Conservation (phyloP, 805 yeast species). For the Jamesozyma jinghongensis region DNA sequence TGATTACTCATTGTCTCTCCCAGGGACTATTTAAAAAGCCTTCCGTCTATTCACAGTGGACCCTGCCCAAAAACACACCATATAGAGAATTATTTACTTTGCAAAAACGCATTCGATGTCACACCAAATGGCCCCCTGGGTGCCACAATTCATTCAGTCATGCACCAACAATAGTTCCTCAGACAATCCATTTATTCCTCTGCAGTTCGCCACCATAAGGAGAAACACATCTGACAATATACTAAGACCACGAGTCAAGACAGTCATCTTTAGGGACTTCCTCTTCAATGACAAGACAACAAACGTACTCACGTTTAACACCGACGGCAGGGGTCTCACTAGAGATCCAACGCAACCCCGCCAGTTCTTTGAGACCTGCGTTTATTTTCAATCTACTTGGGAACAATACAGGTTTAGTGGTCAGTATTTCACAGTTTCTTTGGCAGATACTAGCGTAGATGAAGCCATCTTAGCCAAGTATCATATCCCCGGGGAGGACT, state of each 20-base stretch:
- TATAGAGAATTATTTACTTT: no score
- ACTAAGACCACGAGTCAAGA: constrained; percentile 60
- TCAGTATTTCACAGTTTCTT: constrained; percentile 40
- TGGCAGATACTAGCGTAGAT: constrained; percentile 8
- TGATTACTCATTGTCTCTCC: neutral
- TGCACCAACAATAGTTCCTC: constrained; percentile 35
- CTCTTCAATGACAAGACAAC: constrained; percentile 59
- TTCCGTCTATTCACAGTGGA: no score
- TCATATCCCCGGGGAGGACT: constrained; percentile 3
- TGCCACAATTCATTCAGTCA: constrained; percentile 52
- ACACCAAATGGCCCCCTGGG: constrained; percentile 66
- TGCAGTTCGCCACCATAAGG: constrained; percentile 57
- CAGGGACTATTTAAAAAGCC: no score
- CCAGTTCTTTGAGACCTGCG: constrained; percentile 64
- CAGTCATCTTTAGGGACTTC: constrained; percentile 67
- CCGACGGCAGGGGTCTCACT: constrained; percentile 65
- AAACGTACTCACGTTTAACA: constrained; percentile 58
- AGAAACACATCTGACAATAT: constrained; percentile 30
- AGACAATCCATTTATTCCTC: constrained; percentile 43
- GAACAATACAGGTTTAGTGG: constrained; percentile 73
- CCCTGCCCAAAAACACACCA: no score
- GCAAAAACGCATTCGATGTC: constrained; percentile 2
- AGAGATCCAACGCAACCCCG: constrained; percentile 40
- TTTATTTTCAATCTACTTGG: constrained; percentile 52
- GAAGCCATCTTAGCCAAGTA: constrained; percentile 2